These are phyloP conservation scores for Naegleria fowleri DNA, from an alignment of 208 protist genomes.

Conservation along the genomic window DNA sequence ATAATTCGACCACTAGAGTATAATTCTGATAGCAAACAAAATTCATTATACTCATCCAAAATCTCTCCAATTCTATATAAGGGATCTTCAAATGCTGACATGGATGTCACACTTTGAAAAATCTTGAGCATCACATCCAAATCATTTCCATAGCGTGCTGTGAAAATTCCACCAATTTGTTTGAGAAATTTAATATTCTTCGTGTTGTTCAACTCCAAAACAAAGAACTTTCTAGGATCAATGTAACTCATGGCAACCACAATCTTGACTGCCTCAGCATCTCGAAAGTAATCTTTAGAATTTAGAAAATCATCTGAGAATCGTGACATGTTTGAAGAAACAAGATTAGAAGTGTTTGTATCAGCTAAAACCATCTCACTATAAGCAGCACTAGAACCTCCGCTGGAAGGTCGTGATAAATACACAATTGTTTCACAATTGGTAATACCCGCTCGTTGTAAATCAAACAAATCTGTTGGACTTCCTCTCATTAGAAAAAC, in stretches of 20 bases:
- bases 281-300: not conserved
- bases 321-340: not conserved
- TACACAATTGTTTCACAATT: not conserved
- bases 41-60: not conserved
- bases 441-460: not conserved
- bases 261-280: not conserved
- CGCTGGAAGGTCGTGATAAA: not conserved
- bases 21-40: not conserved
- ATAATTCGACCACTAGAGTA: not conserved
- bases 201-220: not conserved
- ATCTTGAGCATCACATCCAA: not conserved
- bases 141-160: not conserved
- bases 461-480: not conserved
- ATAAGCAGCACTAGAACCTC: too few relatives aligned
- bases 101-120: not conserved
- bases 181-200: not conserved
- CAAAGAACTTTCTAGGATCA: not conserved
- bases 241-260: not conserved
- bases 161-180: slow-evolving; percentile 1
- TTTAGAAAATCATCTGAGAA: not conserved
- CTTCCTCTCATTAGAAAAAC: not conserved
- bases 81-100: not conserved
- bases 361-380: not conserved
- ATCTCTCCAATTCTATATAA: not conserved
- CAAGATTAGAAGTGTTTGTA: not conserved